Base-by-base conservation (phyloP, 352 stramenopile genomes). In the Globisporangium paroecandrum region DNA sequence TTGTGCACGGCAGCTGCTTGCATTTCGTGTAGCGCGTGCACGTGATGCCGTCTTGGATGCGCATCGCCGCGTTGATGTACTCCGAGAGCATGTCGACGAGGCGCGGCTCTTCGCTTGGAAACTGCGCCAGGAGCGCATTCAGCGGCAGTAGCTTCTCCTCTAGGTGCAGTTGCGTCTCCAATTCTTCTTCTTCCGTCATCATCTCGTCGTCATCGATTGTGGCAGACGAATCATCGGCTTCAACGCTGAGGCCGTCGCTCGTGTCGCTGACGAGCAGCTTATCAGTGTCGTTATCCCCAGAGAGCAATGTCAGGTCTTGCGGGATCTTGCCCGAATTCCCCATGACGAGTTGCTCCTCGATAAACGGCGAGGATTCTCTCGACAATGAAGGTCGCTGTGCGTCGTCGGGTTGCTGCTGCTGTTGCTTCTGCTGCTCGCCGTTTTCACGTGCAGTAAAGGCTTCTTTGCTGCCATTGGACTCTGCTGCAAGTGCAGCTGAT, bases 51-150 rank as follows among this genome's bases (percentile, higher is more conserved):
- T 82, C 76, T 64, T 80, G 68, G 9, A 80, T 24, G 6, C 62
- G 56, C 8, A 78, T 70, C 10, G 75, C 75, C 0, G 65, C 70
- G 61, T 78, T 59, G 46, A 74, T 80, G 29, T 78, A 69, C 55
- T 79, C 76, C 1, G 76, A 71, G 7, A 82, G 76, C 22, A 68
- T 62, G 38, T 82, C 76, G 25, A 77, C 22, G 49, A 80, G 59
- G 7, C 25, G 60, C 4, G 56, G 34, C n/a, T 75, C 71, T 15
- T 74, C 68, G 0, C 71, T 72, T 3, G 70, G 65, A 8, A 74
- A 60, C 10, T 58, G 68, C 25, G 68, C 62, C 13, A 82, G 64
- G 6, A 78, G 67, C 5, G 73, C 71, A 55, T 78, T 66, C 2
- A 82, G 66, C 32, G 59, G 51, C 22, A 67, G 18, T 8, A 64